Base-by-base conservation (phyloP, 805 yeast species). In the Lachancea waltii region DNA sequence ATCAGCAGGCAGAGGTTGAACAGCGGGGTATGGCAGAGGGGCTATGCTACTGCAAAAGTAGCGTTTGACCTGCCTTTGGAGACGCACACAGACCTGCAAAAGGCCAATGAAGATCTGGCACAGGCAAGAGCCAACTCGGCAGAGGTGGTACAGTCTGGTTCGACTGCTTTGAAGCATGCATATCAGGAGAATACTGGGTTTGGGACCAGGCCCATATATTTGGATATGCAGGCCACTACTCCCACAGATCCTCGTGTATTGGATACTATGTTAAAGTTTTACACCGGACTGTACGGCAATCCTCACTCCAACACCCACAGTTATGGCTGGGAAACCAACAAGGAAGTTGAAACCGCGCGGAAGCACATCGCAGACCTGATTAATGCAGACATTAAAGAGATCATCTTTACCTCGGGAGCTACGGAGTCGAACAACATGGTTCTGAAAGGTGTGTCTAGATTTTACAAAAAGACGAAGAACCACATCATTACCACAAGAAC, bases 241-340 rank as follows among this genome's bases (percentile, higher is more conserved):
- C 98, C 97, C 19, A 84, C 92, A 1, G 99, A 92, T 58, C 98
- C 98, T 22, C 72, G 99, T 40, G 99, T 92, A 7, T 65, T 92
- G 49, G 95, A 85, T 58, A 81, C 78, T 49, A 86, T 85, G 95
- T 60, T 85, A 50, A 77, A 75, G 51, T 86, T 81, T 56, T 83
- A 76, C 61, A 90, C 97, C 2, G 97, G 97, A 3, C 70, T 85
- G 41, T 92, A 86, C 59, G 99, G 99, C 45, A 92, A 92, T 61
- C 99, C 99, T 16, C 99, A 92, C 64, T 86, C 96, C 5, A 79
- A 92, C 42, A 92, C 98, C 2, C 99, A 92, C 59, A 75, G 95
- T 5, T 92, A 90, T 60, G 99, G 99, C 24, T 92, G 99, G 99
- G 99, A 92, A 66, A 85, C 98, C 3, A 96, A 90, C 42, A 75